These are phyloP conservation scores for Epichloe gansuensis DNA, from an alignment of 2,329 filamentous ascomycete genomes.

Conservation along the genomic window DNA sequence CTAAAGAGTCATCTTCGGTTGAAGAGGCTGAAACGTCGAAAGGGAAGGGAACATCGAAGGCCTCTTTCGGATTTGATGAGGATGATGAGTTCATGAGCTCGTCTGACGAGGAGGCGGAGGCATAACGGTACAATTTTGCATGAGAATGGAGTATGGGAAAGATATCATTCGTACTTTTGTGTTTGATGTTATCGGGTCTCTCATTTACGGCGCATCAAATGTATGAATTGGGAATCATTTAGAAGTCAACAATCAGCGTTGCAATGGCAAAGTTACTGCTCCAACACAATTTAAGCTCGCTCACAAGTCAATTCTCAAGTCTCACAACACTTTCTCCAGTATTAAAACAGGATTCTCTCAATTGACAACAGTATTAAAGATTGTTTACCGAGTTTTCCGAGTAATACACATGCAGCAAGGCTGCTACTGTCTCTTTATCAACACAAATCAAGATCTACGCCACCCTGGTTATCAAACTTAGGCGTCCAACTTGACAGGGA, in stretches of 20 bases:
- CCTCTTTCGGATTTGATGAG: conserved; percentile 68
- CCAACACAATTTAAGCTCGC: neutral
- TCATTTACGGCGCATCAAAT: neutral
- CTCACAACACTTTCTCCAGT: conserved; percentile 1
- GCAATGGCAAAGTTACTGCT: neutral
- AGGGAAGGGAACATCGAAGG: conserved; percentile 25
- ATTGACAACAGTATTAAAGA: conserved; percentile 13
- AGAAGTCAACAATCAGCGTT: neutral
- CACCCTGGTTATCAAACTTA: conserved; percentile 24
- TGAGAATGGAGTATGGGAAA: neutral
- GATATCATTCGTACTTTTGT: neutral
- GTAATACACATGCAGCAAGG: conserved; percentile 25
- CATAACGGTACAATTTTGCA: neutral
- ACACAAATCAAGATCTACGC: conserved; percentile 10
- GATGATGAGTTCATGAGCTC: conserved; percentile 64
- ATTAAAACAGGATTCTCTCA: conserved; percentile 5
- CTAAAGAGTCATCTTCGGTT: conserved; percentile 36
- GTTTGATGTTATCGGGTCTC: neutral
- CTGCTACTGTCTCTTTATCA: conserved; percentile 19
- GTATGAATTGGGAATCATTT: neutral
- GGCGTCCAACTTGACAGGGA: conserved; percentile 52
- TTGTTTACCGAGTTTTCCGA: conserved; percentile 18
- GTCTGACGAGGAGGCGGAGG: conserved; percentile 40
- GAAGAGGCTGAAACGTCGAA: conserved; percentile 26
- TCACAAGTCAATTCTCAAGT: neutral